These are phyloP conservation scores for Cladochytrium replicatum DNA, from an alignment of 192 early-diverging fungal species.

Conservation along the genomic window DNA sequence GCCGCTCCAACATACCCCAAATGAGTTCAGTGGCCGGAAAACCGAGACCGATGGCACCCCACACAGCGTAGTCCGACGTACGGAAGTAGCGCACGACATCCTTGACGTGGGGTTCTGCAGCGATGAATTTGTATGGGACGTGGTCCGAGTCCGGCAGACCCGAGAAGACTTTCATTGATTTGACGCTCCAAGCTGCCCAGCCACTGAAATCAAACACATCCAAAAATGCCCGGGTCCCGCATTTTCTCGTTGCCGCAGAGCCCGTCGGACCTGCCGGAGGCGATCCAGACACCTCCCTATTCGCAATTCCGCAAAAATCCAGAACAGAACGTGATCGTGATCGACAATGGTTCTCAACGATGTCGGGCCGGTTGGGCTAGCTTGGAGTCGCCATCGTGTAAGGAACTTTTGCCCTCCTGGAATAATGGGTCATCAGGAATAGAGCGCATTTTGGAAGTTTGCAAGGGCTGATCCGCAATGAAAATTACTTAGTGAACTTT, in stretches of 20 bases:
- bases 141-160: conserved; percentile 40
- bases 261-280: too few species aligned
- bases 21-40: conserved; percentile 64
- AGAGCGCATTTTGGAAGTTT: neutral
- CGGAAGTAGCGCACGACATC: conserved; percentile 88
- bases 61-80: conserved; percentile 58
- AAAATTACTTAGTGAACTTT: conserved; percentile 48
- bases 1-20: conserved; percentile 57
- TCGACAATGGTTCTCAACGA: conserved; percentile 67
- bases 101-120: conserved; percentile 81
- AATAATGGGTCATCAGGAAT: neutral
- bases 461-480: neutral
- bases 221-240: too few species aligned
- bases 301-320: neutral
- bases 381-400: conserved; percentile 46
- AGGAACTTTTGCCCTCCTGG: neutral
- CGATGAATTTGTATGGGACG: conserved; percentile 71
- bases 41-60: conserved; percentile 48
- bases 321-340: conserved; percentile 45
- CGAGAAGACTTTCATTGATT: conserved; percentile 30
- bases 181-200: too few species aligned
- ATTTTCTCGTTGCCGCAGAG: too few species aligned
- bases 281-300: neutral
- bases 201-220: too few species aligned
- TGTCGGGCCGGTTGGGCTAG: conserved; percentile 78